Conservation (phyloP, 495 filamentous ascomycete species). For the Entonaema liquescens region DNA sequence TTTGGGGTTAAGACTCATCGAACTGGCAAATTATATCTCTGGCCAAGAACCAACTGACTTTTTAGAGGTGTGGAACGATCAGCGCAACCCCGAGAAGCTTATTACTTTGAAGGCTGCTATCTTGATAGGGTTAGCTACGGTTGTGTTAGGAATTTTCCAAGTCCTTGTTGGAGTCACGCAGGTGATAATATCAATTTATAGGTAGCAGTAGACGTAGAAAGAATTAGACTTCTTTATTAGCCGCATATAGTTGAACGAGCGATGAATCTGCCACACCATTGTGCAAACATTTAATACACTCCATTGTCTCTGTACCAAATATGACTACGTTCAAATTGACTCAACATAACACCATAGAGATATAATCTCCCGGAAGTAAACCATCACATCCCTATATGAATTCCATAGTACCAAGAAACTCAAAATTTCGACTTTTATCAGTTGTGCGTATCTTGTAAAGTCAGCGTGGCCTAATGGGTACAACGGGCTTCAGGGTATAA, state of each 20-base stretch:
- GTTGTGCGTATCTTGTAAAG: too few relatives aligned
- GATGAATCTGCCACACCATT: too few relatives aligned
- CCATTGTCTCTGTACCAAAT: too few relatives aligned
- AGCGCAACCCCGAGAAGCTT: slow-evolving; percentile 8
- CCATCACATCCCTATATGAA: too few relatives aligned
- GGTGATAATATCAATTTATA: background rate
- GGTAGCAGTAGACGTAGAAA: background rate
- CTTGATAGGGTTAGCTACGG: background rate
- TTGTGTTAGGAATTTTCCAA: slow-evolving; percentile 8
- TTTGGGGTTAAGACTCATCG: slow-evolving; percentile 2
- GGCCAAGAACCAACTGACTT: slow-evolving; percentile 4
- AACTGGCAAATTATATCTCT: slow-evolving; percentile 8
- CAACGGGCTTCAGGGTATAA: too few relatives aligned
- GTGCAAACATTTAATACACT: too few relatives aligned
- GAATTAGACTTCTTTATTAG: background rate
- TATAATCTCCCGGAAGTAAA: too few relatives aligned
- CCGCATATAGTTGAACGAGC: background rate
- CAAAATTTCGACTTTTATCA: too few relatives aligned
- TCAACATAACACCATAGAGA: too few relatives aligned
- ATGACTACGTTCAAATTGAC: too few relatives aligned
- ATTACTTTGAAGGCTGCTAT: slow-evolving; percentile 15
- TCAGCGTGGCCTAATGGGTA: too few relatives aligned
- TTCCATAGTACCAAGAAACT: too few relatives aligned
- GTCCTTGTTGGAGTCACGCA: slow-evolving; percentile 2
- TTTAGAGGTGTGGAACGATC: slow-evolving; percentile 8